phyloP scores from a whole-genome alignment of 1,284 basidiomycete genomes.

The Porogramme epimiltina region DNA sequence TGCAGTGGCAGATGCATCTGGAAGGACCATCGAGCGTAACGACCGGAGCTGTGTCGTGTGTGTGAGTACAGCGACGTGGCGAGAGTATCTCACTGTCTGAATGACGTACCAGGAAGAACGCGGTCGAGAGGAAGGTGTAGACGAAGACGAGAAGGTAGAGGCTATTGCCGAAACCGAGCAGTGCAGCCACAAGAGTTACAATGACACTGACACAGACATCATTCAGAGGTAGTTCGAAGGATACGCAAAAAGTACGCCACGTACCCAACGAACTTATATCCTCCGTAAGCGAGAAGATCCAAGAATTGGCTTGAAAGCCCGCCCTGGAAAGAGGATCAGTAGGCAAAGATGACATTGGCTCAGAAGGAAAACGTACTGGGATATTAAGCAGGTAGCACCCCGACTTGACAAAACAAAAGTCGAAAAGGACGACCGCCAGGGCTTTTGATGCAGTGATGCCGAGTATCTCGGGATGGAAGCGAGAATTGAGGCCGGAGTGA shows the following conservation, averaged over 20 bases:
- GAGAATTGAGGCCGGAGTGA: slow-evolving; percentile 80
- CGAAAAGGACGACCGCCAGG: slow-evolving; percentile 77
- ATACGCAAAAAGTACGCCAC: slow-evolving; percentile 21
- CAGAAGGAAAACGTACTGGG: slow-evolving; percentile 20
- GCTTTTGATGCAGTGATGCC: slow-evolving; percentile 87
- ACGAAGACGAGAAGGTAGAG: slow-evolving; percentile 76
- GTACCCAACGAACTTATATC: slow-evolving; percentile 97
- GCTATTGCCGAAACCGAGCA: slow-evolving; percentile 62
- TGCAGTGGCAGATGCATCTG: slow-evolving; percentile 52
- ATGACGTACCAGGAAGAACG: slow-evolving; percentile 86
- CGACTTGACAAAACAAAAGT: slow-evolving; percentile 87
- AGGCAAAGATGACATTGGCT: not conserved
- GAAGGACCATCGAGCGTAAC: slow-evolving; percentile 87
- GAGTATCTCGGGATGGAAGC: slow-evolving; percentile 90
- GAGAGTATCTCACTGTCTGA: too few species aligned
- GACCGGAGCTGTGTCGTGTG: slow-evolving; percentile 72
- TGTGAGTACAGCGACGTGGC: not conserved
- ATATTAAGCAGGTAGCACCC: slow-evolving; percentile 79
- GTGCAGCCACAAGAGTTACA: slow-evolving; percentile 61
- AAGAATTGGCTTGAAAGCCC: slow-evolving; percentile 69
- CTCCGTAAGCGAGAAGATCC: slow-evolving; percentile 81
- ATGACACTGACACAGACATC: slow-evolving; percentile 79
- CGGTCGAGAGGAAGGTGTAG: slow-evolving; percentile 88
- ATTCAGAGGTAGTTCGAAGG: too few species aligned
- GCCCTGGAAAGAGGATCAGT: slow-evolving; percentile 20